phyloP scores from a whole-genome alignment of 345 rosid genomes.

The Heritiera littoralis region DNA sequence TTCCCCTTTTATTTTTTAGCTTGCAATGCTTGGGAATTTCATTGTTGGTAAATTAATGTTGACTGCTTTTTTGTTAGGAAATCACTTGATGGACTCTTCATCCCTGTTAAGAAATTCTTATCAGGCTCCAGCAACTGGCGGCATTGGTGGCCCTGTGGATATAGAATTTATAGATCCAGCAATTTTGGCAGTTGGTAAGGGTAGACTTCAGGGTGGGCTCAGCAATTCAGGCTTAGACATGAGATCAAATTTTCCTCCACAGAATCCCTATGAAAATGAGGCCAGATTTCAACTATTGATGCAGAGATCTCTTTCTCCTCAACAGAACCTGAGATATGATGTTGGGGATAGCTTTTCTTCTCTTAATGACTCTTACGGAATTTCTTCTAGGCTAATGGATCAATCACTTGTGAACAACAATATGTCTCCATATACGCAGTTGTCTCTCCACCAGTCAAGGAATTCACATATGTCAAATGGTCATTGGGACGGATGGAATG shows the following conservation, averaged over 20 bases:
- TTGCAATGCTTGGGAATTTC: neutral
- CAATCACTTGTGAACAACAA: slow-evolving; percentile 58
- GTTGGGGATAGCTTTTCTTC: slow-evolving; percentile 55
- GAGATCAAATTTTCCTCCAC: slow-evolving; percentile 53
- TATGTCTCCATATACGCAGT: slow-evolving; percentile 48
- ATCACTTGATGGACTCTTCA: slow-evolving; percentile 49
- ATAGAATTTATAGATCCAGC: slow-evolving; percentile 93
- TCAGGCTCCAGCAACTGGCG: slow-evolving; percentile 44
- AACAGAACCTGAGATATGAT: slow-evolving; percentile 55
- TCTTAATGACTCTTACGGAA: slow-evolving; percentile 54
- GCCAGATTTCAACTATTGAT: slow-evolving; percentile 61
- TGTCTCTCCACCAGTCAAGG: slow-evolving; percentile 59
- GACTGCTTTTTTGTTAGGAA: slow-evolving; percentile 41
- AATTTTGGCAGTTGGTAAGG: slow-evolving; percentile 90
- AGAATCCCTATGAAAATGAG: slow-evolving; percentile 57
- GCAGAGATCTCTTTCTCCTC: slow-evolving; percentile 67
- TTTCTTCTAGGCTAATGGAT: slow-evolving; percentile 61
- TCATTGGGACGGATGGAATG: slow-evolving; percentile 78
- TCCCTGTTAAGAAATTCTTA: slow-evolving; percentile 54
- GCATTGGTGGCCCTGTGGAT: slow-evolving; percentile 46
- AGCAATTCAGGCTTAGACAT: slow-evolving; percentile 55
- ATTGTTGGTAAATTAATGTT: neutral
- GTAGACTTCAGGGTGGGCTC: slow-evolving; percentile 59
- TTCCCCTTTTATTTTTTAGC: neutral
- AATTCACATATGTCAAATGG: slow-evolving; percentile 58